phyloP scores from a whole-genome alignment of 2,329 filamentous ascomycete species.

The Arachnomyces sp. region DNA sequence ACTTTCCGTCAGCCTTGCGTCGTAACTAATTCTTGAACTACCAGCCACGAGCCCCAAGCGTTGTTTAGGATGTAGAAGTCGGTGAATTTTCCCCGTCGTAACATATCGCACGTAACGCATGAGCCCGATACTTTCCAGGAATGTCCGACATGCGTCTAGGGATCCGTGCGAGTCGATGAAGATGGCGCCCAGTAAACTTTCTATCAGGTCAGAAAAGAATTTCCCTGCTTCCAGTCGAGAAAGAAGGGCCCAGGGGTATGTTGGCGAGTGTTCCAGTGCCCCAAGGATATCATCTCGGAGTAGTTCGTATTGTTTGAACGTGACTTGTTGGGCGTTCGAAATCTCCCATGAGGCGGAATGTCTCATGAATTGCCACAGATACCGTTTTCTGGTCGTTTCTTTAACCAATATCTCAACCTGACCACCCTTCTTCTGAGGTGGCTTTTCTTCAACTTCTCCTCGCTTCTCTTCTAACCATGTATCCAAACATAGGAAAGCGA shows the following conservation, averaged over 20 bases:
- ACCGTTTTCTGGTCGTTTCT: slow-evolving; percentile 26
- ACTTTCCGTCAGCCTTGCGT: slow-evolving; percentile 11
- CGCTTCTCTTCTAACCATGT: slow-evolving; percentile 19
- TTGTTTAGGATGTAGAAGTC: slow-evolving; percentile 58
- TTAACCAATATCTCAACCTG: slow-evolving; percentile 21
- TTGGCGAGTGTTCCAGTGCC: slow-evolving; percentile 42
- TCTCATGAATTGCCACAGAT: slow-evolving; percentile 65
- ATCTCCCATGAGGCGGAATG: slow-evolving; percentile 45
- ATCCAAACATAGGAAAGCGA: slow-evolving; percentile 68
- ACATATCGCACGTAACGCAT: slow-evolving; percentile 55
- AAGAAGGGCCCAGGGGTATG: slow-evolving; percentile 73
- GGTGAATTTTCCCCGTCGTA: slow-evolving; percentile 48
- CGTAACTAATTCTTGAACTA: slow-evolving; percentile 49
- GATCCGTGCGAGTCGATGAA: slow-evolving; percentile 68
- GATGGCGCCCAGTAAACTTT: slow-evolving; percentile 71
- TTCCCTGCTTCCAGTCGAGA: slow-evolving; percentile 61
- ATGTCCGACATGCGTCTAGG: slow-evolving; percentile 49
- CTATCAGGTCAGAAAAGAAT: slow-evolving; percentile 76
- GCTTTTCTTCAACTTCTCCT: slow-evolving; percentile 8
- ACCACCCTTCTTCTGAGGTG: slow-evolving; percentile 2
- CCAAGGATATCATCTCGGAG: slow-evolving; percentile 44
- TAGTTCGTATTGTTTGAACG: slow-evolving; percentile 39
- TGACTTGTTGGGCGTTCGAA: slow-evolving; percentile 38
- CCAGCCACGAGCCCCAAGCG: slow-evolving; percentile 55
- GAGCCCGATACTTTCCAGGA: slow-evolving; percentile 61